Conservation (phyloP, 441 rosid species). For the Erodium texanum region DNA sequence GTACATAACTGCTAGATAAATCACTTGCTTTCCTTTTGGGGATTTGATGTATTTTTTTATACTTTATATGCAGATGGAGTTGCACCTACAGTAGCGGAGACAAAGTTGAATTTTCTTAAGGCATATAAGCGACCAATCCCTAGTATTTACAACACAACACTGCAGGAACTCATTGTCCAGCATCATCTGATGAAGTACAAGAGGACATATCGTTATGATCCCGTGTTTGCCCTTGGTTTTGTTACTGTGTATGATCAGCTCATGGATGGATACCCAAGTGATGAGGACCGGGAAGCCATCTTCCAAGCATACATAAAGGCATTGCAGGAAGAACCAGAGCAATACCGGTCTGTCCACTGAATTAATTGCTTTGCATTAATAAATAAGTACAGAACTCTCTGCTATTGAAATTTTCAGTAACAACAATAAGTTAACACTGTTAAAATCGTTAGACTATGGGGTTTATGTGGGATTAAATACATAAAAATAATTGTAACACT, state of each 20-base stretch:
- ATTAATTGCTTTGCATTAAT: constrained; percentile 6
- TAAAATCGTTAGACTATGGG: neutral
- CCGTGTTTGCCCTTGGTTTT: constrained; percentile 88
- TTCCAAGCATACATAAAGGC: constrained; percentile 74
- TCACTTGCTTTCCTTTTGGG: constrained; percentile 9
- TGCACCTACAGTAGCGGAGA: constrained; percentile 61
- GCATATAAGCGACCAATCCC: constrained; percentile 86
- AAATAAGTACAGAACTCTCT: neutral
- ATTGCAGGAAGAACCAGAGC: constrained; percentile 74
- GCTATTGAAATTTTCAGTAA: constrained; percentile 13
- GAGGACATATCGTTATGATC: constrained; percentile 68
- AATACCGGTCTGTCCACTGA: constrained; percentile 54
- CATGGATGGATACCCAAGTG: constrained; percentile 94
- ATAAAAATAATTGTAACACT: neutral
- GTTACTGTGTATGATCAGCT: constrained; percentile 90
- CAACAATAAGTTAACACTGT: constrained; percentile 13
- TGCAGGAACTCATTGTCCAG: constrained; percentile 89
- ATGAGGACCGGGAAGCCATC: constrained; percentile 73
- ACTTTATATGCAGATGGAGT: constrained; percentile 42
- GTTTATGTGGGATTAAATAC: neutral
- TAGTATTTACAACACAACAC: constrained; percentile 72
- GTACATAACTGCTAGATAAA: neutral
- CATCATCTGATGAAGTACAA: constrained; percentile 90
- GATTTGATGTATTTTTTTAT: constrained; percentile 2
- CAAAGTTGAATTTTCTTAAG: constrained; percentile 66